Base-by-base conservation (phyloP, 176 grass and related monocot genomes). In the Hordeum marinum region DNA sequence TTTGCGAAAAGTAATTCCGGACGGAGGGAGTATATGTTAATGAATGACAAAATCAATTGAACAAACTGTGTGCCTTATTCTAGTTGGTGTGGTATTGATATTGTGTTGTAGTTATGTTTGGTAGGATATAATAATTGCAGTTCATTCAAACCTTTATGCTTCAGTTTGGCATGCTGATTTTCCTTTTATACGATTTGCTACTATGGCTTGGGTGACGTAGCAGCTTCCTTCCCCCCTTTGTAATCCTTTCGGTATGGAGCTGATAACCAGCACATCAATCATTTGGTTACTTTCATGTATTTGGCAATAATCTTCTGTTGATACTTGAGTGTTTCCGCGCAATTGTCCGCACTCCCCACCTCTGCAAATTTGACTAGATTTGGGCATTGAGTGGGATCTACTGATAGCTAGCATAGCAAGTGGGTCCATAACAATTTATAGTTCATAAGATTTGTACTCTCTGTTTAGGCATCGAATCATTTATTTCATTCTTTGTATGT, bases 401-500 rank as follows among this genome's bases (percentile, higher is more conserved):
- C 24, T 63, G 57, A 79, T 63, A 72, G n/a, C 65, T 72, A 59
- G 48, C 46, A 59, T 60, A 21, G 60, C 71, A 37, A 69, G 59
- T 25, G 48, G 29, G 23, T 70, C 46, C 32, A 50, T 34, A 83
- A 66, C 42, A 82, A 41, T 32, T 50, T 62, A 8, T 77, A 77
- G 9, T 36, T 29, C 26, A 23, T 31, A 80, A 36, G 46, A 42
- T 87, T 42, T 88, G 31, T 31, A 39, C 58, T 29, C 14, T 63
- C 55, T 75, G 42, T 83, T 84, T 67, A 71, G 74, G 11, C n/a
- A 60, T 32, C 64, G 46, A 42, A 32, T 59, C 40, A 40, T 80
- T 85, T 63, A 23, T 40, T 21, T 57, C 54, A 57, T 57, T 57
- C 20, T 87, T 83, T 80, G 29, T 85, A 64, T 78, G 61, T 85